Conservation (phyloP, 495 filamentous ascomycete species). For the Trichoderma virens region DNA sequence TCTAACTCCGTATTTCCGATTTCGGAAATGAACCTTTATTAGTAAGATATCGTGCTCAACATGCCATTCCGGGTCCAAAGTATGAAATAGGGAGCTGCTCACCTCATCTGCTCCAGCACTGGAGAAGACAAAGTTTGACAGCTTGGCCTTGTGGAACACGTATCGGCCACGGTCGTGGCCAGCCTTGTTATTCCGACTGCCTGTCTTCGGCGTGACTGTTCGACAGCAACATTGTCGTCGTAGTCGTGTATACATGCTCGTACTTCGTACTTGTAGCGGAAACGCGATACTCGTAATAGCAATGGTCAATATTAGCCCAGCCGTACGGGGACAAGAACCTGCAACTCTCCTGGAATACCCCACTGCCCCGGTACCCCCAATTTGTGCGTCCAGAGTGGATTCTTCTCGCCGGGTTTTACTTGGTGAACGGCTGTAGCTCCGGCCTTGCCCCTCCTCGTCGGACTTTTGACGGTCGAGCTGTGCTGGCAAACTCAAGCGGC, state of each 20-base stretch:
- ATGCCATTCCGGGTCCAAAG: not conserved
- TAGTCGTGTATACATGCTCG: too few relatives aligned
- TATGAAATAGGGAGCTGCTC: not conserved
- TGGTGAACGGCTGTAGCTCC: not conserved
- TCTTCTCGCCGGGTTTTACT: not conserved
- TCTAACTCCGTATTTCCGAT: not conserved
- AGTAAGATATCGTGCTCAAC: not conserved
- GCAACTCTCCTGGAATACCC: not conserved
- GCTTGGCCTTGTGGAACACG: not conserved
- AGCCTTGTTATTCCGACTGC: not conserved
- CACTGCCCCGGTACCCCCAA: constrained; percentile 3
- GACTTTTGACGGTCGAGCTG: not conserved
- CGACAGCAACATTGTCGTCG: too few relatives aligned
- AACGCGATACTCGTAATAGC: too few relatives aligned
- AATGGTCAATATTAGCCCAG: too few relatives aligned
- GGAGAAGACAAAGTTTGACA: not conserved
- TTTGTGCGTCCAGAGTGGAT: not conserved
- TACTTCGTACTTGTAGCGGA: too few relatives aligned
- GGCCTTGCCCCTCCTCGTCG: not conserved
- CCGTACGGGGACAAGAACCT: too few relatives aligned
- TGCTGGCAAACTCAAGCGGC: not conserved
- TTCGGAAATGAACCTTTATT: not conserved
- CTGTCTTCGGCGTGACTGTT: not conserved
- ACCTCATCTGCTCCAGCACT: too few relatives aligned
- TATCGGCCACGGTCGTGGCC: not conserved